Conservation (phyloP, 768 basidiomycete species). For the Tylopilus sp. region DNA sequence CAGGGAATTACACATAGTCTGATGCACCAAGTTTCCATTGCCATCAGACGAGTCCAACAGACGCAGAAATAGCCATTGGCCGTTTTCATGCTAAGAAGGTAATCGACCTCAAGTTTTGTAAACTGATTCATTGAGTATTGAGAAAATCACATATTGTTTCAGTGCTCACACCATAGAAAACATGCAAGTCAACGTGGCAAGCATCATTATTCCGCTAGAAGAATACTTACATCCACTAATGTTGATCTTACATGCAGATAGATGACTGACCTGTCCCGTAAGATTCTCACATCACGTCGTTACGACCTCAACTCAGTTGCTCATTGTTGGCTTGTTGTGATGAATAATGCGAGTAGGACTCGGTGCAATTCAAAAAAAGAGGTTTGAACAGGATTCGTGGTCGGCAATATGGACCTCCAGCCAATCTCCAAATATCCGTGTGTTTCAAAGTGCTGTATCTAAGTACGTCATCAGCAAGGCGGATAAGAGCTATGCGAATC, state of each 20-base stretch:
- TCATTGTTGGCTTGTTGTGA: not conserved
- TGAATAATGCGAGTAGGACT: not conserved
- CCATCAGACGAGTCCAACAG: too few relatives aligned
- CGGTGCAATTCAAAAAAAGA: not conserved
- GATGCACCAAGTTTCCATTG: too few relatives aligned
- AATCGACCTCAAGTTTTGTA: too few relatives aligned
- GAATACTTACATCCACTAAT: not conserved
- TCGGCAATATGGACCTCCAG: constrained; percentile 1
- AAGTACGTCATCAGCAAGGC: constrained; percentile 5
- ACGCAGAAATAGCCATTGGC: too few relatives aligned
- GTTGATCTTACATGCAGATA: not conserved
- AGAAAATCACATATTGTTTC: too few relatives aligned
- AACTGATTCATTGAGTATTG: too few relatives aligned
- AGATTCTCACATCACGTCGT: not conserved
- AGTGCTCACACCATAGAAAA: too few relatives aligned
- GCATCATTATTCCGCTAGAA: not conserved
- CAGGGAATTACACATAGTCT: too few relatives aligned
- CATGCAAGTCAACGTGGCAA: not conserved
- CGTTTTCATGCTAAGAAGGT: too few relatives aligned
- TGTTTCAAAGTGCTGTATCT: constrained; percentile 45
- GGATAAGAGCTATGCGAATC: not conserved
- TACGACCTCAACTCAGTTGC: not conserved
- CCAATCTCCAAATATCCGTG: constrained; percentile 1
- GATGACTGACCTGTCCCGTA: not conserved
- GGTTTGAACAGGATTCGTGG: not conserved